These are phyloP conservation scores for Guadua angustifolia DNA, from an alignment of 176 grass and related monocot species.

Conservation along the genomic window DNA sequence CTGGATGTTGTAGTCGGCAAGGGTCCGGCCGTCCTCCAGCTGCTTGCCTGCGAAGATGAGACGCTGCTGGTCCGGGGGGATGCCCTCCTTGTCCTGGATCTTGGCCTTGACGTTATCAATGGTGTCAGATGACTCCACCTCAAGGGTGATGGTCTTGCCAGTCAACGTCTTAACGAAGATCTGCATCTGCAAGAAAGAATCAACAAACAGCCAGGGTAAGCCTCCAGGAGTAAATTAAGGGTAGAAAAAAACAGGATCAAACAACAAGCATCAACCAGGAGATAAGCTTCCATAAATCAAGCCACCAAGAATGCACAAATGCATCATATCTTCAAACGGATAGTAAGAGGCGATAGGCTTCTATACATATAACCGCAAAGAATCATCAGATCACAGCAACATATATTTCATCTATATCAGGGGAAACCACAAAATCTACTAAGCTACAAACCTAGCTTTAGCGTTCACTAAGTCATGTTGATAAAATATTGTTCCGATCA, in stretches of 20 bases:
- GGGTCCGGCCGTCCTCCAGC: conserved; percentile 64
- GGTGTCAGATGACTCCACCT: conserved; percentile 54
- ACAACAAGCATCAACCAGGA: background rate
- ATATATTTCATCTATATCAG: background rate
- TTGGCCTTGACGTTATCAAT: conserved; percentile 47
- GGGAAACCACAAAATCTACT: background rate
- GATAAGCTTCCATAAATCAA: background rate
- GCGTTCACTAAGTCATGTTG: background rate
- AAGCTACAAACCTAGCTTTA: background rate
- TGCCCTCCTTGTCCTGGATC: conserved; percentile 76
- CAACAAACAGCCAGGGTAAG: background rate
- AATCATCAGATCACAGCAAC: background rate
- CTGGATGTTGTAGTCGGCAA: conserved; percentile 76
- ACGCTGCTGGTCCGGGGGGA: conserved; percentile 71
- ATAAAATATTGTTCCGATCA: background rate
- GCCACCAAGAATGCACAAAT: background rate
- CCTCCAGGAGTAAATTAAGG: background rate
- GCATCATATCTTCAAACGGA: background rate
- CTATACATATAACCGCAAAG: background rate
- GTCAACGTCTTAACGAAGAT: conserved; percentile 68
- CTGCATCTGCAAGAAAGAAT: conserved; percentile 50
- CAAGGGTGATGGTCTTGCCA: conserved; percentile 59
- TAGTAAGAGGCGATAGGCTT: background rate
- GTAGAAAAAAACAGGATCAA: no score
- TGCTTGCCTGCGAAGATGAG: conserved; percentile 67